These are phyloP conservation scores for Umbelopsis sp. DNA, from an alignment of 192 early-diverging fungal genomes.

Conservation along the genomic window DNA sequence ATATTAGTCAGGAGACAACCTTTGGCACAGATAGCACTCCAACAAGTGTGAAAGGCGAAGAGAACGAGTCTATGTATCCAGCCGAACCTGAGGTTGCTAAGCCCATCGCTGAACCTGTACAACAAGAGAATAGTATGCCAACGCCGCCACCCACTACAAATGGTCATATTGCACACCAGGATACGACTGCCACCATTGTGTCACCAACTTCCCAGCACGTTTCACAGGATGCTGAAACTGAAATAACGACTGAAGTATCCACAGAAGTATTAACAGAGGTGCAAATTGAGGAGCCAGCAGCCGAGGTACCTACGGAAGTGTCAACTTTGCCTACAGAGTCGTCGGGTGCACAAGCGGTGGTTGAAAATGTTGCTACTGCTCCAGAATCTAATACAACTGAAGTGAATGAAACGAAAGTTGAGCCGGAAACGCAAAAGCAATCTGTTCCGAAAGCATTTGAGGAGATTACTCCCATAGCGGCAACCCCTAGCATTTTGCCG, in stretches of 20 bases:
- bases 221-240: slow-evolving; percentile 5
- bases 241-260: neutral
- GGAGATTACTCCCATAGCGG: slow-evolving; percentile 14
- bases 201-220: slow-evolving; percentile 12
- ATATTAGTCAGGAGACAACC: neutral
- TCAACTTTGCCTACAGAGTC: too few species aligned
- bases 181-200: neutral
- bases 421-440: neutral
- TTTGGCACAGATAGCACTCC: slow-evolving; percentile 16
- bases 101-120: slow-evolving; percentile 10
- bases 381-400: neutral
- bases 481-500: slow-evolving; percentile 19
- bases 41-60: slow-evolving; percentile 14
- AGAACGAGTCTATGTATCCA: neutral
- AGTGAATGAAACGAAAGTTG: neutral
- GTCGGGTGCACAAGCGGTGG: too few species aligned
- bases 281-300: too few species aligned
- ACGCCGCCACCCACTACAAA: slow-evolving; percentile 18
- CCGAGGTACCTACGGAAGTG: too few species aligned
- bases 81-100: slow-evolving; percentile 10
- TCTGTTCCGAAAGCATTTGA: slow-evolving; percentile 8
- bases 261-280: too few species aligned
- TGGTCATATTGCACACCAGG: neutral
- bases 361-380: too few species aligned
- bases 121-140: slow-evolving; percentile 21